Evolutionary conservation across 192 early-diverging fungal genomes (phyloP).

Genomic region (Backusella macrospora): DNA sequence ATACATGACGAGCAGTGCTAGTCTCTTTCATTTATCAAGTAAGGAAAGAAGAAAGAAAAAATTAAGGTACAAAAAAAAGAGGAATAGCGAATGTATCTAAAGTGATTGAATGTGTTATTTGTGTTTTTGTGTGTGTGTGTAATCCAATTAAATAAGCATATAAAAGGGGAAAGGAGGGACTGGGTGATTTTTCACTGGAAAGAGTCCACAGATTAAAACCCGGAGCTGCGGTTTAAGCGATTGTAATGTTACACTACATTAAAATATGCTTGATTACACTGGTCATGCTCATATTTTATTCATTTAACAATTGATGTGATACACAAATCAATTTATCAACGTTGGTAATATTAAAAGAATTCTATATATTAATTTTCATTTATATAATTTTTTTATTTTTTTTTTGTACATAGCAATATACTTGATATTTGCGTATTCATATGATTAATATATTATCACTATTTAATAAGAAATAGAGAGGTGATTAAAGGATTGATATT

Average conservation of each 20-base stretch:
- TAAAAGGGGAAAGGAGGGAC: background rate
- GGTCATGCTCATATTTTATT: background rate
- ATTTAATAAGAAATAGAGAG: background rate
- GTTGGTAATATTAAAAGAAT: background rate
- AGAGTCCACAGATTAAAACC: background rate
- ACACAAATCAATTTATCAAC: background rate
- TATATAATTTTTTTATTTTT: background rate
- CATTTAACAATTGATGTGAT: slow-evolving; percentile 3
- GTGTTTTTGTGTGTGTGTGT: background rate
- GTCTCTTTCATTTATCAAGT: background rate
- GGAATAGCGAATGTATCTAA: background rate
- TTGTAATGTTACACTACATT: slow-evolving; percentile 1
- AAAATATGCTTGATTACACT: background rate
- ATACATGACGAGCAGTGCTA: slow-evolving; percentile 8
- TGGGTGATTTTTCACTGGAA: background rate
- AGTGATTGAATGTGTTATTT: background rate
- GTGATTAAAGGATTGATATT: background rate
- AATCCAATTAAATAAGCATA: background rate
- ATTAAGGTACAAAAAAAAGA: background rate
- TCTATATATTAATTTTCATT: background rate
- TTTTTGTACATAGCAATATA: background rate
- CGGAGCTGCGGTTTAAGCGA: slow-evolving; percentile 11
- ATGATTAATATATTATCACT: background rate
- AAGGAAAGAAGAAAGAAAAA: slow-evolving; percentile 18
- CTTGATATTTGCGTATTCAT: background rate